Percentiles rank a stretch among this genome's conserved stretches.
Evolutionary conservation across 495 filamentous ascomycete genomes (phyloP).

Genomic region (Lindgomyces ingoldianus): DNA sequence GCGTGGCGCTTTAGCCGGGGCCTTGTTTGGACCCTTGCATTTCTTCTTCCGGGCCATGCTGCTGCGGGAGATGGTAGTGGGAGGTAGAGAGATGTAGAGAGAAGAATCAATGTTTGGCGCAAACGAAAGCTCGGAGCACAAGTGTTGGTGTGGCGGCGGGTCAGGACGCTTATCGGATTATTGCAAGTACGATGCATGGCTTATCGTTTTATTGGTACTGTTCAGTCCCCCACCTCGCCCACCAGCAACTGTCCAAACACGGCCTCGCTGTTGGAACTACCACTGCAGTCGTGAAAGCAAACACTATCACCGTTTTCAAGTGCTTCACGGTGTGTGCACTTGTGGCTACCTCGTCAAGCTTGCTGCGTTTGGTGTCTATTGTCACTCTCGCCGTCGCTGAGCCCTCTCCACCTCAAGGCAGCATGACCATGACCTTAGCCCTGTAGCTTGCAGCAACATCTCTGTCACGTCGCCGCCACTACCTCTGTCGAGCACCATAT

Average conservation of each 20-base stretch:
- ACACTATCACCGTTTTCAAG: neutral
- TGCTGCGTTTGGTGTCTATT: neutral
- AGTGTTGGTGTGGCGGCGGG: too few species aligned
- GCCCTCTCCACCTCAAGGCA: neutral
- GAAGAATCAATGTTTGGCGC: neutral
- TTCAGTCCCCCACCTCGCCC: neutral
- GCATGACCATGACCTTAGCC: slow-evolving; percentile 18
- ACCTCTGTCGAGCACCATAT: neutral
- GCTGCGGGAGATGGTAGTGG: neutral
- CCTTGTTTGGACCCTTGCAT: neutral
- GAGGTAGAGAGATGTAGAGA: neutral
- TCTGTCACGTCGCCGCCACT: neutral
- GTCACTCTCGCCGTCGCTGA: neutral
- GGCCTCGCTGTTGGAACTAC: too few species aligned
- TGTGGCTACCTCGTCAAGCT: neutral
- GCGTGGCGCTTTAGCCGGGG: neutral
- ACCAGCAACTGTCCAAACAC: too few species aligned
- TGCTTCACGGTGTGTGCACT: neutral
- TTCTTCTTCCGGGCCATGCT: neutral
- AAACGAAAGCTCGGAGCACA: too few species aligned
- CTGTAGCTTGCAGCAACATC: slow-evolving; percentile 17
- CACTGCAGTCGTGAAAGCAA: too few species aligned
- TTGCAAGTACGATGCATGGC: neutral
- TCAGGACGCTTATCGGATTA: neutral
- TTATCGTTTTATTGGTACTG: slow-evolving; percentile 10